Evolutionary conservation across 2,329 filamentous ascomycete genomes (phyloP), one percentile per base, ranked within the genome.

Genomic region (Xylariaceae sp.): DNA sequence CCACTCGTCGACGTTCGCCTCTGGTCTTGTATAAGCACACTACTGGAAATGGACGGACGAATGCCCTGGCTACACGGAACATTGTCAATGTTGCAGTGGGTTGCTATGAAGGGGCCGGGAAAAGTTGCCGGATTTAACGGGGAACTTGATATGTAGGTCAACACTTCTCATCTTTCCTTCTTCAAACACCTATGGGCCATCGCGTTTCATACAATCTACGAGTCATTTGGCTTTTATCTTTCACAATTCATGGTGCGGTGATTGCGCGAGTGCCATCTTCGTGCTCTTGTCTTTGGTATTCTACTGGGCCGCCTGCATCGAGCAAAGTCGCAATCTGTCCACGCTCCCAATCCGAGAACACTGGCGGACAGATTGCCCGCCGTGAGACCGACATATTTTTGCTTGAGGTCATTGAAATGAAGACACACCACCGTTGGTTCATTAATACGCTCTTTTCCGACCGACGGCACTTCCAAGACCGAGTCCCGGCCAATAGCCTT

Each of bases 21-120:
- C 47, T 96, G 89, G 85, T 77, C 84, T 63, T 89, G 88, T 71
- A 69, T 87, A 51, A 85, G 84, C 56, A 85, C 83, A 68, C 71
- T 96, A 57, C 73, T 91, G 61, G 85, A 91, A 75, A 72, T 96
- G 66, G 79, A 87, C 60, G 71, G 76, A 59, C 88, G 90, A 71
- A 96, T 96, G 90, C 93, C 93, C 58, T 97, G 93, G 93, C 80
- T 96, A 51, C 80, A 79, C 66, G 90, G 90, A 66, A 75, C 82
- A 61, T 69, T 94, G 54, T 88, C 88, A 51, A 81, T 96, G 71
- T 69, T 87, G 60, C 90, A 94, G 72, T 86, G 88, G 77, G 78
- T 84, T 60, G 79, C 85, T 64, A 73, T 93, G 65, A 76, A 78
- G 64, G 90, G 91, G 19, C 89, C 89, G 59, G 89, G 90, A 64